Evolutionary conservation across 179 eudicot species (phyloP).

Genomic region (Spinacia oleracea): DNA sequence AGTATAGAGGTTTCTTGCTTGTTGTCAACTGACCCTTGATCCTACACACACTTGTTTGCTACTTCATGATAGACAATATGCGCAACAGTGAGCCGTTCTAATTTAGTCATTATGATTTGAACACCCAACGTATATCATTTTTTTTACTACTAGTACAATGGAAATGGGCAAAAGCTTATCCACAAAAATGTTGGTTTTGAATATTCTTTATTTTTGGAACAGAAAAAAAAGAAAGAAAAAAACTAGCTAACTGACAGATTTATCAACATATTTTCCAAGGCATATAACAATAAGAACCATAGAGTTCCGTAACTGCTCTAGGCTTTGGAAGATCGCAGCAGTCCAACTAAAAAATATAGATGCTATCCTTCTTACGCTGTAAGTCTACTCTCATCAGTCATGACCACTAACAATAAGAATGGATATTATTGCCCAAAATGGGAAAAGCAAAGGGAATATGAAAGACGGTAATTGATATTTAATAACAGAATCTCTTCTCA

Average conservation of each 20-base stretch:
- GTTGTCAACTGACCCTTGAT: not conserved
- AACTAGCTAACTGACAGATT: not conserved
- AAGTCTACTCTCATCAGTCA: not conserved
- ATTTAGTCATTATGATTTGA: not conserved
- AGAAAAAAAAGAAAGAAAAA: not conserved
- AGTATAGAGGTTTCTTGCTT: not conserved
- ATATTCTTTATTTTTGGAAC: too few species aligned
- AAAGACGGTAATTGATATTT: not conserved
- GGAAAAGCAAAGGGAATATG: not conserved
- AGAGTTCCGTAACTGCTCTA: not conserved
- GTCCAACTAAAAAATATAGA: not conserved
- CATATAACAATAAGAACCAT: not conserved
- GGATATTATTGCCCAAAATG: not conserved
- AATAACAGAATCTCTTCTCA: not conserved
- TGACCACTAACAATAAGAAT: not conserved
- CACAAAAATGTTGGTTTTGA: not conserved
- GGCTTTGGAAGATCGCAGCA: not conserved
- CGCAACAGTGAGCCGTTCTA: not conserved
- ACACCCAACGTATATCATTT: not conserved
- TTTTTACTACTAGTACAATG: not conserved
- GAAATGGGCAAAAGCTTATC: not conserved
- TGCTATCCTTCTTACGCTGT: not conserved
- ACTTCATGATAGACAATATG: not conserved
- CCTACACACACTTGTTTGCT: not conserved
- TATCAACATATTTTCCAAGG: not conserved